Evolutionary conservation across 2,329 filamentous ascomycete species (phyloP), one percentile per base, ranked within the genome.

Genomic region (Scytalidium lignicola): DNA sequence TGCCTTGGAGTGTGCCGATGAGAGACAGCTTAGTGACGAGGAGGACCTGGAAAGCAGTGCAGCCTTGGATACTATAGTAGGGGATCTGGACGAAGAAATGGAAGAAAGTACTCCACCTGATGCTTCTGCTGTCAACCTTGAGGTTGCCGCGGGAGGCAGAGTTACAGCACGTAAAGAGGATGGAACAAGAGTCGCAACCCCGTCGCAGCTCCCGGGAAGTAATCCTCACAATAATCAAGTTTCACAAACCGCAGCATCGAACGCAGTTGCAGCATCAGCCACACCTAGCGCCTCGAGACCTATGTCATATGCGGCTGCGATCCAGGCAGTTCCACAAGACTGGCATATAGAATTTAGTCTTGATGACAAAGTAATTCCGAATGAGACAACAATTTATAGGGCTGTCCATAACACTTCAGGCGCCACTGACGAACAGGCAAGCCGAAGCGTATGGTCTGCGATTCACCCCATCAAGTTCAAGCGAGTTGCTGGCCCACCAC

Each of bases 281-380:
- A 74, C 74, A 2, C 70, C 76, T 19, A 69, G 75, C 1, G 64
- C 69, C 46, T 78, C 83, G 9, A 78, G 85, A 9, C 78, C 85
- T 2, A 82, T 89, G 68, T 90, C 90, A 0, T 96, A 96, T 66
- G 86, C 90, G 20, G 87, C 88, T 46, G 90, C 90, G 3, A 80
- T 95, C 46, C 88, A 91, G 58, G 75, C 88, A 13, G 74, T 82
- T 0, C 89, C 91, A 1, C 87, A 95, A 63, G 91, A 97, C 63
- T 99, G 93, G 93, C 92, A 99, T 62, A 90, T 99, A 52, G 89
- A 97, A 62, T 99, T 99, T 69, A 91, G 82, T 57, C 79, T 97
- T 44, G 86, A 95, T 55, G 86, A 80, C 47, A 90, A 90, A 65
- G 79, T 87, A 1, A 86, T 99, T 51, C 77, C 88, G 0, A 93